Base-by-base conservation (phyloP, 2,329 filamentous ascomycete genomes). In the Penicillium aurantiogriseum region DNA sequence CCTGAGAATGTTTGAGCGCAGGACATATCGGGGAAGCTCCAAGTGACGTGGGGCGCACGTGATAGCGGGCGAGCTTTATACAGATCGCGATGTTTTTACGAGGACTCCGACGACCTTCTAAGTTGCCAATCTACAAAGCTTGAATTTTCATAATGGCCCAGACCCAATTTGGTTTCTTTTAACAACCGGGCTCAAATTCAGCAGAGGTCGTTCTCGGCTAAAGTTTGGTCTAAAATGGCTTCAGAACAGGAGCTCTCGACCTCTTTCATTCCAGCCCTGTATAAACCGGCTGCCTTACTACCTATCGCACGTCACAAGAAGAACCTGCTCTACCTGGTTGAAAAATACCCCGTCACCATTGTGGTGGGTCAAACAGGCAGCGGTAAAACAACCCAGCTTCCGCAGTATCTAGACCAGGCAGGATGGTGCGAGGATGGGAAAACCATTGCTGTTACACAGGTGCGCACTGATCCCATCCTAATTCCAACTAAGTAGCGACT, bases 351-450 rank as follows among this genome's bases (percentile, higher is more conserved):
- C 0, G 88, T 97, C 56, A 93, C 90, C 0, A 91, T 97, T 50
- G 86, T 97, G 13, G 87, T 97, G 54, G 94, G 93, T 9, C 92
- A 97, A 71, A 97, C 94, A 1, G 94, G 94, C 4, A 96, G 90
- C 25, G 92, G 93, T 42, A 97, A 97, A 76, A 96, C 92, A 1
- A 97, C 94, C 0, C 94, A 97, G 71, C 88, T 97, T 43, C 94
- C 94, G 1, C 93, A 97, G 67, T 97, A 89, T 67, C 83, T 97
- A 13, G 88, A 96, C 57, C 82, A 90, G 66, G 90, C 89, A 68
- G 93, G 93, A 75, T 97, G 93, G 92, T 93, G 91, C 71, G 81
- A 83, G 29, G 84, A 92, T 70, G 91, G 90, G 21, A 95, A 92
- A 70, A 74, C 89, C 45, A 89, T 99, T 64, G 93, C 87, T 21